These are phyloP conservation scores for Malassezia equina DNA, from an alignment of 1,284 basidiomycete species.

Conservation along the genomic window DNA sequence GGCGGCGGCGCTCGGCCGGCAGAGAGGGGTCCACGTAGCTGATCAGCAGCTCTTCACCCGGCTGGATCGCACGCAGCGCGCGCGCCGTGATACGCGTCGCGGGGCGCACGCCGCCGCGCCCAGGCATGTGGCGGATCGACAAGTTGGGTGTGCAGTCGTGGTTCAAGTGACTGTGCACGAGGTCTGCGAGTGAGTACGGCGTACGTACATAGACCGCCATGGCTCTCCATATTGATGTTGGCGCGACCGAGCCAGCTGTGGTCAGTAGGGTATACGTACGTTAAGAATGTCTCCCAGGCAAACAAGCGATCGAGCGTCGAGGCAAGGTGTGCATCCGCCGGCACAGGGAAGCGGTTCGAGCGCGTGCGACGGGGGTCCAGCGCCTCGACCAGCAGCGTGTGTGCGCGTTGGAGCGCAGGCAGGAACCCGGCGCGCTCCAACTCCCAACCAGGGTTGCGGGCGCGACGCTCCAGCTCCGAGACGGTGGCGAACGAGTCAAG, in stretches of 20 bases:
- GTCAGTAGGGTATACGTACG: not conserved
- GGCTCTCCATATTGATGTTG: constrained; percentile 74
- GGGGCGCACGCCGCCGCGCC: constrained; percentile 51
- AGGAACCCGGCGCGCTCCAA: constrained; percentile 25
- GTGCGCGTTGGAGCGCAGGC: constrained; percentile 17
- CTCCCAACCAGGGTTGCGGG: constrained; percentile 36
- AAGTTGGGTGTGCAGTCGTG: constrained; percentile 70
- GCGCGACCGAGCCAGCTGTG: constrained; percentile 66
- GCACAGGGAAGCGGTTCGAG: constrained; percentile 56
- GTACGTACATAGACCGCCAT: constrained; percentile 61
- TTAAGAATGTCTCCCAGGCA: constrained; percentile 59
- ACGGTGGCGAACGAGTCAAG: constrained; percentile 35
- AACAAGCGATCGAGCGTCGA: constrained; percentile 59
- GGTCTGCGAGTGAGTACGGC: constrained; percentile 48
- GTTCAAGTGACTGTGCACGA: constrained; percentile 75
- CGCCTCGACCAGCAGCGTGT: constrained; percentile 18
- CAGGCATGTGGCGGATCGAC: constrained; percentile 61
- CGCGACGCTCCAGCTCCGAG: constrained; percentile 32
- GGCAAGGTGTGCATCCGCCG: constrained; percentile 50
- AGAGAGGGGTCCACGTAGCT: constrained; percentile 66
- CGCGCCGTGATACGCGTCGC: constrained; percentile 62
- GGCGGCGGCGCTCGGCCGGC: constrained; percentile 55
- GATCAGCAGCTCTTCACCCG: constrained; percentile 62
- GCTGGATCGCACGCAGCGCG: constrained; percentile 58
- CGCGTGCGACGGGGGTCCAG: constrained; percentile 26